Percentiles rank a stretch among this genome's conserved stretches.
Evolutionary conservation across 805 yeast species (phyloP).

Genomic region (Starmerella davenportii): DNA sequence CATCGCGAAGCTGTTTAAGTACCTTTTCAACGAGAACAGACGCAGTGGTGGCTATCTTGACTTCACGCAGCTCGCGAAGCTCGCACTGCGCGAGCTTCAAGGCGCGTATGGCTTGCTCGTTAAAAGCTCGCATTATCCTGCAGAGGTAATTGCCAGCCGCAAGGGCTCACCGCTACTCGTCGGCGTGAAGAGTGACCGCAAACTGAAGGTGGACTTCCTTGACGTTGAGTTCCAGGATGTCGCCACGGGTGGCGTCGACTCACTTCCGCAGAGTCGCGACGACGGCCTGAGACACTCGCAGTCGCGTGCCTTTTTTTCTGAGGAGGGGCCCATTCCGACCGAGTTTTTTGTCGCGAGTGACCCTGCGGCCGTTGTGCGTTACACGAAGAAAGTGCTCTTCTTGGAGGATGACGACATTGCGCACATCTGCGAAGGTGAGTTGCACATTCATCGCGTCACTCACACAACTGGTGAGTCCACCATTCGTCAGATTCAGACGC

Average conservation of each 20-base stretch:
- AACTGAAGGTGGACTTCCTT: constrained; percentile 91
- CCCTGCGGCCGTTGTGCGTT: constrained; percentile 90
- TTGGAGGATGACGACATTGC: constrained; percentile 98
- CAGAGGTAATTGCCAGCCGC: constrained; percentile 91
- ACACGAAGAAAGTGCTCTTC: constrained; percentile 90
- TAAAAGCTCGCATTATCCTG: constrained; percentile 80
- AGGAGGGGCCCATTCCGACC: constrained; percentile 87
- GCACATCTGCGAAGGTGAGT: constrained; percentile 92
- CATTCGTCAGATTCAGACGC: constrained; percentile 85
- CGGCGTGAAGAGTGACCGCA: constrained; percentile 87
- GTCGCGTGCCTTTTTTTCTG: constrained; percentile 91
- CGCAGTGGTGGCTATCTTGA: constrained; percentile 41
- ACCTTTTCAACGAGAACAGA: constrained; percentile 72
- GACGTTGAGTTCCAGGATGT: constrained; percentile 77
- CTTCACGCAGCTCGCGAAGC: constrained; percentile 81
- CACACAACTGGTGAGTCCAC: constrained; percentile 70
- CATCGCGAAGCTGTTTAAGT: constrained; percentile 87
- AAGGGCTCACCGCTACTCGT: constrained; percentile 94
- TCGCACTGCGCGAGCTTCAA: constrained; percentile 79
- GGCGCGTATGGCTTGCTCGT: constrained; percentile 95
- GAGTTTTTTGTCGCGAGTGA: constrained; percentile 94
- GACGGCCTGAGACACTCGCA: constrained; percentile 59
- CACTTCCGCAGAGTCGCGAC: constrained; percentile 6
- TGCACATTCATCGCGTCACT: constrained; percentile 93
- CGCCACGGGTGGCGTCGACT: not conserved